A percentile compares a stretch with the other conserved stretches of the same genome.
Evolutionary conservation across 768 basidiomycete species (phyloP).

Genomic region (Mycena chlorophos): DNA sequence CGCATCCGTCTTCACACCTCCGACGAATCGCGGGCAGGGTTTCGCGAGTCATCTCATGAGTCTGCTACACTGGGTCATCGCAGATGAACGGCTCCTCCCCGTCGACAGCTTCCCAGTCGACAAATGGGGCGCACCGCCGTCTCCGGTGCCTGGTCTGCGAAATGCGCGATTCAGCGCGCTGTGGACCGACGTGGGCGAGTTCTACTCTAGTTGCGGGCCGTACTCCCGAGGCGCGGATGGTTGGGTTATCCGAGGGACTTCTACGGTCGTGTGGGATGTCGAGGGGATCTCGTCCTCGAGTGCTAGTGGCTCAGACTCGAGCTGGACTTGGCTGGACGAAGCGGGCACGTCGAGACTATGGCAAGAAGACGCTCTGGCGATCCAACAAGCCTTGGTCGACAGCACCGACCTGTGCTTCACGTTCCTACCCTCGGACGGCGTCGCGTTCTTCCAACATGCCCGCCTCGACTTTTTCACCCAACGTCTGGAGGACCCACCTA

Average conservation of each 20-base stretch:
- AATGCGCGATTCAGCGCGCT: constrained; percentile 49
- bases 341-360: constrained; percentile 38
- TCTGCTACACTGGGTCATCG: constrained; percentile 58
- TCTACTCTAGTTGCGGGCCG: constrained; percentile 47
- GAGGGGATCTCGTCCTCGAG: neutral
- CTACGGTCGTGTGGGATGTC: constrained; percentile 44
- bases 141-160: constrained; percentile 32
- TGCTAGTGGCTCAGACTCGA: neutral
- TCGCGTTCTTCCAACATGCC: constrained; percentile 45
- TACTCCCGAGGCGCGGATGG: constrained; percentile 32
- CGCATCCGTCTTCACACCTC: constrained; percentile 58
- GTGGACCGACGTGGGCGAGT: constrained; percentile 55
- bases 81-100: constrained; percentile 29
- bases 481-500: constrained; percentile 16
- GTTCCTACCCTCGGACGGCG: constrained; percentile 47
- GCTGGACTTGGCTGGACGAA: constrained; percentile 39
- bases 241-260: constrained; percentile 42
- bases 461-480: constrained; percentile 30
- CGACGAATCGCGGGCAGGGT: constrained; percentile 49
- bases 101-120: constrained; percentile 29
- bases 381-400: constrained; percentile 33
- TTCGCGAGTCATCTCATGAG: constrained; percentile 67
- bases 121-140: constrained; percentile 48
- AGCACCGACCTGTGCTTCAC: constrained; percentile 30
- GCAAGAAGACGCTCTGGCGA: constrained; percentile 38